phyloP scores from a whole-genome alignment of 768 basidiomycete genomes.

The Macrolepiota albuminosa region DNA sequence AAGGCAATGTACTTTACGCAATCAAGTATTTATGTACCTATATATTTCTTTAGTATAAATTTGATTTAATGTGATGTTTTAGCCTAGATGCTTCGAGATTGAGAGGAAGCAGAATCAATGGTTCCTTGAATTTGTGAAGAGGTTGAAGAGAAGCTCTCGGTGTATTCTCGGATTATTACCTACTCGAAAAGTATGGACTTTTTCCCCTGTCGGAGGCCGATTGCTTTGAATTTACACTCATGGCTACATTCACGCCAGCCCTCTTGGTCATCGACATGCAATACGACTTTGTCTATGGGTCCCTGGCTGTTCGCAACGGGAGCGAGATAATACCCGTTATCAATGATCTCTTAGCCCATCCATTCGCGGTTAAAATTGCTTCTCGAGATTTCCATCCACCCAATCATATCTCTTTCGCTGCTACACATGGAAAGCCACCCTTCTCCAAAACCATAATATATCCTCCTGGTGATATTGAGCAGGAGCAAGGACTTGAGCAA shows the following conservation, averaged over 20 bases:
- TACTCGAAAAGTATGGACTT: background rate
- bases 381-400: slow-evolving; percentile 57
- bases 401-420: slow-evolving; percentile 68
- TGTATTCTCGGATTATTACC: too few species aligned
- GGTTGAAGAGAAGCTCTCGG: too few species aligned
- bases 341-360: slow-evolving; percentile 51
- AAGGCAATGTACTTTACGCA: slow-evolving; percentile 2
- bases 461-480: slow-evolving; percentile 32
- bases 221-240: slow-evolving; percentile 1
- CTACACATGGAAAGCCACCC: slow-evolving; percentile 32
- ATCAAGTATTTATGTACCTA: background rate
- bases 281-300: slow-evolving; percentile 76
- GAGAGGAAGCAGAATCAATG: too few species aligned
- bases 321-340: slow-evolving; percentile 52
- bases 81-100: too few species aligned
- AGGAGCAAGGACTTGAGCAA: slow-evolving; percentile 37
- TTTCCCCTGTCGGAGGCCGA: too few species aligned
- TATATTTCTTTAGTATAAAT: background rate
- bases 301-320: slow-evolving; percentile 65
- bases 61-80: too few species aligned
- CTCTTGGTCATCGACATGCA: slow-evolving; percentile 78
- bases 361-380: slow-evolving; percentile 47
- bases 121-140: too few species aligned
- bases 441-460: slow-evolving; percentile 40
- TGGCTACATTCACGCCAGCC: slow-evolving; percentile 37